Conservation (phyloP, 805 yeast genomes). For the Spathaspora hagerdaliae region DNA sequence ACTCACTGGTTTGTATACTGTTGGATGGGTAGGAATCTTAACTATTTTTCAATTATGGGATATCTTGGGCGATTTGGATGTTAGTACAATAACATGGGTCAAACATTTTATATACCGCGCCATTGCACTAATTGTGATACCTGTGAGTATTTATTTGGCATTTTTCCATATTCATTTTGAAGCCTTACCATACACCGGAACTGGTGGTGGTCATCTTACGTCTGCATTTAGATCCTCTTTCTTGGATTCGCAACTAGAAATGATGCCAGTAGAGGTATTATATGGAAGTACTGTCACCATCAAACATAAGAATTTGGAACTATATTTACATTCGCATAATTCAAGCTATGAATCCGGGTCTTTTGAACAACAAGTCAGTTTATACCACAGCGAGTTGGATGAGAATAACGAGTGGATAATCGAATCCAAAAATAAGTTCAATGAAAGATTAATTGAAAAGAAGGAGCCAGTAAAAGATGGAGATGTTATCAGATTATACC, state of each 20-base stretch:
- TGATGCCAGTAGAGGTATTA: constrained; percentile 59
- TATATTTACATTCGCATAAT: constrained; percentile 77
- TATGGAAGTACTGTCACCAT: constrained; percentile 70
- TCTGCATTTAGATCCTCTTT: constrained; percentile 65
- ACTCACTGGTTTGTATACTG: constrained; percentile 66
- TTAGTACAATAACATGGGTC: constrained; percentile 33
- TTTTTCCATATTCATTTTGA: constrained; percentile 57
- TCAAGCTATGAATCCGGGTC: constrained; percentile 62
- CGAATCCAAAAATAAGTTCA: constrained; percentile 38
- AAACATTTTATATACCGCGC: constrained; percentile 40
- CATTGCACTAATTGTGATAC: constrained; percentile 46
- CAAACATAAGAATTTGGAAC: constrained; percentile 67
- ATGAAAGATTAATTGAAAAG: constrained; percentile 32
- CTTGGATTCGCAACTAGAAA: constrained; percentile 32
- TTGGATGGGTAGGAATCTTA: constrained; percentile 57
- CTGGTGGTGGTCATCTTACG: constrained; percentile 59
- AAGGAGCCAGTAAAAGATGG: constrained; percentile 46
- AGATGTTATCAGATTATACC: constrained; percentile 63
- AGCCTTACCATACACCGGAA: constrained; percentile 44
- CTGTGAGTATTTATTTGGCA: constrained; percentile 53
- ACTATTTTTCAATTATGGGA: constrained; percentile 58
- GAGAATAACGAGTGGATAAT: constrained; percentile 70
- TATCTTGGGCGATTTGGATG: constrained; percentile 61
- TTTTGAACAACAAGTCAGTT: constrained; percentile 74
- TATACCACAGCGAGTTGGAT: constrained; percentile 58